Evolutionary conservation across 768 basidiomycete genomes (phyloP), one percentile per base, ranked within the genome.

Genomic region (Xerocomellus chrysenteron): DNA sequence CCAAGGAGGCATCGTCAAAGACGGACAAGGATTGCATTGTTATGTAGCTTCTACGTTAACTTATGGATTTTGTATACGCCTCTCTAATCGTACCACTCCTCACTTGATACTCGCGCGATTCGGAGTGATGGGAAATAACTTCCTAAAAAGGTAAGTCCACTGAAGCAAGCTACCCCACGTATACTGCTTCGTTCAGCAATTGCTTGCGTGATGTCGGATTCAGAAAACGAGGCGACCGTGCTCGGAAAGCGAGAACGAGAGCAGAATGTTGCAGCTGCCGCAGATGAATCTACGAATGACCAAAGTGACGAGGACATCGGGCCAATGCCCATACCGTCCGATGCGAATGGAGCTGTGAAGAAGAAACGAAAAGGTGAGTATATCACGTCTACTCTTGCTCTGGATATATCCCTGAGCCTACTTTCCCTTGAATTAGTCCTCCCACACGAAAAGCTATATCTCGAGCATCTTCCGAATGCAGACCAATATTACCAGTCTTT

Each of bases 401-500:
- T 32, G 13, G 26, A 36, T 16, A 30, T 39, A 37, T 33, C 0
- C 48, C 54, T 30, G 24, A 52, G 40, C 57, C 42, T 58, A 57
- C 58, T 64, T 55, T 65, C 19, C 63, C 58, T 66, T 50, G 56
- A 30, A 42, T 2, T 70, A 98, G 94, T 96, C 42, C 82, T 98
- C 8, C 94, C 90, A 0, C 94, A 98, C 71, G 97, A 98, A 78
- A 82, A 85, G 62, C 78, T 98, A 17, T 98, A 91, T 75, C 80
- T 99, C 44, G 92, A 94, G 39, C 92, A 96, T 74, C 76, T 99
- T 19, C 97, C 97, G 2, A 84, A 84, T 63, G 83, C 93, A 51
- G 92, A 98, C 73, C 86, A 97, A 62, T 99, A 99, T 76, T 88
- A 86, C 77, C 94, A 95, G 76, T 94, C 91, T 57, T 98, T 98